Base-by-base conservation (phyloP, 306 rosid species). In the Fragaria nilgerrensis region DNA sequence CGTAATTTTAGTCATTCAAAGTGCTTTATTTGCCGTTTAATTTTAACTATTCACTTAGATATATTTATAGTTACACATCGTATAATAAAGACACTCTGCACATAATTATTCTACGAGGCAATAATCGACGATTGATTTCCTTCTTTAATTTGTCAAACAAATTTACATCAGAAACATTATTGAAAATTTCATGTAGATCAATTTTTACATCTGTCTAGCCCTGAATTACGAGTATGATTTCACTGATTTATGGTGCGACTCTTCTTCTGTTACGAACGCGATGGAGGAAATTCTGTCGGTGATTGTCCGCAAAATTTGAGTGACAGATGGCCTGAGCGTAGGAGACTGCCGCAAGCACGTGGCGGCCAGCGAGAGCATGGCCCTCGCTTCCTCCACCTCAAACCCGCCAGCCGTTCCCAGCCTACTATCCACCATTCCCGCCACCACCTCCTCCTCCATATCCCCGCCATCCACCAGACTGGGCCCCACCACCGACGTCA, bases 271-370 rank as follows among this genome's bases (percentile, higher is more conserved):
- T 2, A 2, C 4, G 58, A 9, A 55, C 11, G 75, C 49, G 9
- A 80, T 5, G 5, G 74, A 73, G 22, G 64, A 44, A 7, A 82
- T 78, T 19, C 64, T 19, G 19, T 52, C 78, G 55, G 10, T 43
- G 49, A 84, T 32, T 23, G 80, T 80, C 34, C 75, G 47, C 79
- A 80, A 44, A 9, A 87, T 74, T 4, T 23, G 70, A 9, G 74
- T 41, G 27, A 83, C 81, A 20, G 74, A 53, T 36, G 90, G 90
- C 76, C 90, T 75, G 15, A 77, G 82, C 9, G 80, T 34, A 19
- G 88, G 87, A 13, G 90, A 71, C 49, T 87, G 85, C 22, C 66
- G 39, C 5, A 85, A 68, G 72, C 90, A 85, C 22, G 32, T 37
- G 25, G 82, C 77, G 32, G 88, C 68, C 2, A 87, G 22, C 15